Conservation (phyloP, 352 stramenopile species). For the Globisporangium viniferum region DNA sequence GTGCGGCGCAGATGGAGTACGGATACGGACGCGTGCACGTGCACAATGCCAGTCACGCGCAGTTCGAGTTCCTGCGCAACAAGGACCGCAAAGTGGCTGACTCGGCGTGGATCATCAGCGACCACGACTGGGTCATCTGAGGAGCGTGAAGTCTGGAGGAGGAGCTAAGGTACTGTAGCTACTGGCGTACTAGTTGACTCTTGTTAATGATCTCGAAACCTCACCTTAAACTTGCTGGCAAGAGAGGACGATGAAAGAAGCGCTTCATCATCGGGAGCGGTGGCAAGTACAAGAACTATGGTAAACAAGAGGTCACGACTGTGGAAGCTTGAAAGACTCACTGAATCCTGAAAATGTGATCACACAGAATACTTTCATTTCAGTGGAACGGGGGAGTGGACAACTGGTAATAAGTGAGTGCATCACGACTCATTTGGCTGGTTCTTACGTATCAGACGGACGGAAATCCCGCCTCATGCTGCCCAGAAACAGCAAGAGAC, state of each 20-base stretch:
- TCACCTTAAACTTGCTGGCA: neutral
- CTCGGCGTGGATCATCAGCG: conserved; percentile 27
- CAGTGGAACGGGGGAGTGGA: neutral
- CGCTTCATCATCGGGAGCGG: neutral
- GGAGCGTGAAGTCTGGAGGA: neutral
- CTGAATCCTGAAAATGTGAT: neutral
- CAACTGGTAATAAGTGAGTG: neutral
- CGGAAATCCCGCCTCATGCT: neutral
- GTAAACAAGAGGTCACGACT: neutral
- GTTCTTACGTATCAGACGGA: neutral
- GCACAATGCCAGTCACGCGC: conserved; percentile 56
- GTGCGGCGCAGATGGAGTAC: conserved; percentile 57
- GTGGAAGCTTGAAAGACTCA: neutral
- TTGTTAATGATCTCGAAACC: neutral
- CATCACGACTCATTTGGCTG: neutral
- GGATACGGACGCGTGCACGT: conserved; percentile 75
- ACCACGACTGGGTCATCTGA: conserved; percentile 33
- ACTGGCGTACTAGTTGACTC: neutral
- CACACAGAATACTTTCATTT: neutral
- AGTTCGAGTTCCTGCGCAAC: conserved; percentile 73
- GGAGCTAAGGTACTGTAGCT: neutral
- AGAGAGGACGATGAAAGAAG: too few species aligned
- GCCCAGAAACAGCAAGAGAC: neutral
- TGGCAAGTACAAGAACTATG: neutral
- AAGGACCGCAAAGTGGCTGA: conserved; percentile 13